Conservation (phyloP, 495 filamentous ascomycete genomes). For the Neurospora sp. region DNA sequence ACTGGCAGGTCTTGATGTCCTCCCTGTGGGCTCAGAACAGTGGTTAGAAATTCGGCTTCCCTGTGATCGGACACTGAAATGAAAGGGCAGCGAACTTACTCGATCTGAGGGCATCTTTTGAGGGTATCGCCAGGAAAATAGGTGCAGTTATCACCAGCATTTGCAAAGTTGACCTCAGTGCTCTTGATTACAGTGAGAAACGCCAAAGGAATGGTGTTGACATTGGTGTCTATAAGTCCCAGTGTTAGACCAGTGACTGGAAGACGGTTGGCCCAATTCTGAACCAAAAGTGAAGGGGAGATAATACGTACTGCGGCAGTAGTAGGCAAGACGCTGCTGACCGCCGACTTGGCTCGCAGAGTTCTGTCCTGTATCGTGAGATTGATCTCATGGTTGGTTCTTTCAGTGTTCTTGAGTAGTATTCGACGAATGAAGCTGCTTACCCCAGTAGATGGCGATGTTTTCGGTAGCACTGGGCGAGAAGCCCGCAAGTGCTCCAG, state of each 20-base stretch:
- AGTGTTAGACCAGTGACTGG: neutral
- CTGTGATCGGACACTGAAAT: neutral
- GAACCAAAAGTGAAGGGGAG: neutral
- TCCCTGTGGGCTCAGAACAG: constrained; percentile 11
- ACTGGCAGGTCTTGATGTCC: constrained; percentile 59
- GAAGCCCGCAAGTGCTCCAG: constrained; percentile 32
- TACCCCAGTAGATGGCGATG: constrained; percentile 57
- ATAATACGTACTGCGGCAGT: constrained; percentile 42
- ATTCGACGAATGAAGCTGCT: neutral
- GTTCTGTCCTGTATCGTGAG: constrained; percentile 35
- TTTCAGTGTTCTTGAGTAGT: neutral
- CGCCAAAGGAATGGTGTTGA: constrained; percentile 47
- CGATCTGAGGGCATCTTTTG: constrained; percentile 52
- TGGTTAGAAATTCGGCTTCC: neutral
- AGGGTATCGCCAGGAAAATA: constrained; percentile 39
- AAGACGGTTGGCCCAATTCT: neutral
- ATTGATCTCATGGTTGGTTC: neutral
- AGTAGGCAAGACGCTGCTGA: constrained; percentile 40
- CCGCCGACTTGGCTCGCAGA: constrained; percentile 30
- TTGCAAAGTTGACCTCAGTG: constrained; percentile 48
- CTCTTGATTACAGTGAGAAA: constrained; percentile 47
- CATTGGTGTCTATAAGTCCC: constrained; percentile 16
- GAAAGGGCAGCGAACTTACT: constrained; percentile 24
- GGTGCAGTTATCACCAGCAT: constrained; percentile 46
- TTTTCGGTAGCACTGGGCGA: constrained; percentile 41